phyloP scores from a whole-genome alignment of 306 rosid genomes.

The Prunus armeniaca region DNA sequence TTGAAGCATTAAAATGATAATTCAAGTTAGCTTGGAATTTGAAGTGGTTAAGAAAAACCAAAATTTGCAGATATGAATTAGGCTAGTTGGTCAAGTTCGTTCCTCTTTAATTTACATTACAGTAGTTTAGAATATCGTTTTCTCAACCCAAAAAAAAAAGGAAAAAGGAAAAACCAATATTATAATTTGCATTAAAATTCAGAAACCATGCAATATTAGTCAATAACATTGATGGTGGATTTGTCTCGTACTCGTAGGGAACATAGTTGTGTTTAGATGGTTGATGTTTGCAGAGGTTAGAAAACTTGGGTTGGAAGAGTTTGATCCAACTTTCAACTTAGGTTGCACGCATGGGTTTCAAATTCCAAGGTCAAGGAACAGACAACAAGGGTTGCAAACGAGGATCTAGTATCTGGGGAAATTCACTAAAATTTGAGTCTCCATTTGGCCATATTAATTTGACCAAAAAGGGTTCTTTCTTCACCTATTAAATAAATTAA shows the following conservation, averaged over 20 bases:
- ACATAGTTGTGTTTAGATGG: neutral
- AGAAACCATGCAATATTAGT: slow-evolving; percentile 6
- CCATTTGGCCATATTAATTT: slow-evolving; percentile 10
- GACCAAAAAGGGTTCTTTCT: slow-evolving; percentile 6
- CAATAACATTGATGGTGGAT: slow-evolving; percentile 23
- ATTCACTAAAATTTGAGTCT: slow-evolving; percentile 18
- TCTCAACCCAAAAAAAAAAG: rapidly evolving
- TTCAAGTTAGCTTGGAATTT: neutral
- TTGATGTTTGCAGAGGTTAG: slow-evolving; percentile 19
- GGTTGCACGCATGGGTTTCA: slow-evolving; percentile 29
- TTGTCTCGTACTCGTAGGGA: neutral
- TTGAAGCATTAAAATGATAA: neutral
- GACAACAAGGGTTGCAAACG: slow-evolving; percentile 39
- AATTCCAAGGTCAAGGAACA: slow-evolving; percentile 26
- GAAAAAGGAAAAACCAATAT: neutral
- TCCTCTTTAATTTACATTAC: too few relatives aligned
- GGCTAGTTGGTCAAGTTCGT: too few relatives aligned
- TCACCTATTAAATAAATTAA: slow-evolving; percentile 10
- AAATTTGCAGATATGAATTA: too few relatives aligned
- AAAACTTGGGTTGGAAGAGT: slow-evolving; percentile 18
- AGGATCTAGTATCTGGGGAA: slow-evolving; percentile 21
- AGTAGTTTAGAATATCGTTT: too few relatives aligned
- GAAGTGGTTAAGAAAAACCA: neutral
- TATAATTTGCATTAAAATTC: neutral
- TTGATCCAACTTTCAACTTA: slow-evolving; percentile 36